Base-by-base conservation (phyloP, 106 monocot species). In the Dioscorea zingiberensis region DNA sequence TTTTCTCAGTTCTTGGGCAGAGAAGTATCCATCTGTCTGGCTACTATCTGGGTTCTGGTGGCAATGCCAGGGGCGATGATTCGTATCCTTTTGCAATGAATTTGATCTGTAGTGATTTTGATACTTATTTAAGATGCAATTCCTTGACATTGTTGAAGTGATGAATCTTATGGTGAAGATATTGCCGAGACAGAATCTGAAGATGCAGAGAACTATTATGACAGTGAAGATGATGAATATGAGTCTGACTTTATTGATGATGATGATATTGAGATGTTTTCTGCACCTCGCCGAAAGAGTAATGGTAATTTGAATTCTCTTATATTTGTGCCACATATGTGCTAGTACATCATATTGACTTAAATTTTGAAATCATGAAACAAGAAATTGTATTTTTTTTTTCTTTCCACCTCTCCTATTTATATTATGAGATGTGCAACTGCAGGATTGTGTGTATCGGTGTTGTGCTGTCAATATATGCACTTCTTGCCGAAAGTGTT, bases 1-100 rank as follows among this genome's bases (percentile, higher is more conserved):
- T 83, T 8, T 81, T 95, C 70, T 95, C 91, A 0, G 90, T 95
- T 21, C 54, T 85, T 21, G 95, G 95, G 13, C 81, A 70, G 59
- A 85, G 78, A 48, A 87, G 95, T 25, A 58, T 95, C 27, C 95
- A 95, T 55, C 81, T 95, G 21, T 65, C 78, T 53, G 95, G 95
- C 16, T 88, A 85, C 73, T 91, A 66, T 74, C n/a, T 70, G 7
- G 74, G 74, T 15, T 48, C 69, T 17, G 7, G 17, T 53, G 8
- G 23, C 15, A 14, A 21, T 8, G 63, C 21, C 2, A 77, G 68
- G 58, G 83, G 69, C 55, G 83, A 76, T 68, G 83, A 78, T 2
- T 65, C 71, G 95, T 95, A 91, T 83, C 78, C 82, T 82, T 75
- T 63, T 51, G 51, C 15, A 24, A 16, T 65, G 38, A 10, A 0